These are phyloP conservation scores for Chloranthus sessilifolius DNA, from an alignment of 164 flowering plant genomes.

Conservation along the genomic window DNA sequence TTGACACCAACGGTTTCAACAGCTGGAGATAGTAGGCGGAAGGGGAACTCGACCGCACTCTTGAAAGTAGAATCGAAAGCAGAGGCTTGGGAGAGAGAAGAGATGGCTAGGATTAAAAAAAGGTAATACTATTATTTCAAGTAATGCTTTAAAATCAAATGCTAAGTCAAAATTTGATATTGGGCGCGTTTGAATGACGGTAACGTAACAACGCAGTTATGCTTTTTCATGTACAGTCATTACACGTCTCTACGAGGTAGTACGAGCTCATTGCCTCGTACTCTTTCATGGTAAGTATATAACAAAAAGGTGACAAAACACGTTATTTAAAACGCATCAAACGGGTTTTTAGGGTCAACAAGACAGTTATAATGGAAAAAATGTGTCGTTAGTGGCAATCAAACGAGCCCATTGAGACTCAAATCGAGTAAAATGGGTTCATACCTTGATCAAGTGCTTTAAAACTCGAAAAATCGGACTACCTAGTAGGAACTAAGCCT, in stretches of 20 bases:
- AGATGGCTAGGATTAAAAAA: constrained; percentile 39
- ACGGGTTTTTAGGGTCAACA: no score
- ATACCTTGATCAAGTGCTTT: neutral
- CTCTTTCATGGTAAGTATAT: neutral
- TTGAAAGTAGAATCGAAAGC: constrained; percentile 25
- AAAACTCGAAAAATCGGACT: neutral
- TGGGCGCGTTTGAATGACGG: neutral
- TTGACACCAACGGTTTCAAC: constrained; percentile 9
- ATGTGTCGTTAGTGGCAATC: neutral
- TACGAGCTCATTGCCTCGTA: no score
- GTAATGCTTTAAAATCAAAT: neutral
- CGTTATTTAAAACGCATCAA: no score
- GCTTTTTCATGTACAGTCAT: neutral
- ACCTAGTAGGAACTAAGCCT: no score
- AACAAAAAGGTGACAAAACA: neutral
- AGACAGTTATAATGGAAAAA: no score
- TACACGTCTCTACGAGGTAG: no score
- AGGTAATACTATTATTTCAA: constrained; percentile 25
- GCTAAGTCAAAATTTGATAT: neutral
- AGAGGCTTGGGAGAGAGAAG: constrained; percentile 57
- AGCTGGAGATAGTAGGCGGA: constrained; percentile 8
- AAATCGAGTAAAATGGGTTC: neutral
- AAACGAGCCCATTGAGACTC: neutral
- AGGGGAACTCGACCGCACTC: constrained; percentile 6
- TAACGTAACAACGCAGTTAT: neutral